Base-by-base conservation (phyloP, 2,329 filamentous ascomycete species). In the Alternaria incomplexa region DNA sequence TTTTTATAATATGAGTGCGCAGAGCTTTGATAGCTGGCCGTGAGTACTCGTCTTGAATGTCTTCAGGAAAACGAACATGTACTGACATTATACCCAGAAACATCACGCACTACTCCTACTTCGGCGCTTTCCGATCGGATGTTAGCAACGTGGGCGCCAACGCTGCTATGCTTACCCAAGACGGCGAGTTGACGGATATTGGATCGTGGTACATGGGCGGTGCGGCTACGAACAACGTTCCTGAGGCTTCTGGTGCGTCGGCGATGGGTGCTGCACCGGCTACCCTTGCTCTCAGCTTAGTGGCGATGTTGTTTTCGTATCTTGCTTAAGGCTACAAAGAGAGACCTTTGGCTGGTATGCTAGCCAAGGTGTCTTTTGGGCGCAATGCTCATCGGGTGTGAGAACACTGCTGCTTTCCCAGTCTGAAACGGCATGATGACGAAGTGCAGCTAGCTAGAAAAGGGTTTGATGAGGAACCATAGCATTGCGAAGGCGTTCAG, bases 81-180 rank as follows among this genome's bases (percentile, higher is more conserved):
- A n/a, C n/a, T n/a, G n/a, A n/a, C n/a, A n/a, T n/a, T n/a, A n/a
- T n/a, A n/a, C n/a, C n/a, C n/a, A 80, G 79, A 13, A 89, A 85
- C 58, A 83, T 93, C 15, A 87, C 85, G 2, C 86, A 87, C 26
- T 95, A 95, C 77, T 89, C 89, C 0, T 91, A 91, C 78, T 96
- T 93, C 71, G 92, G 91, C 48, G 86, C 90, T 9, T 95, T 95
- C 75, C 86, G 91, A 56, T 88, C 87, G 4, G 81, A 85, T 53
- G 87, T 87, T 15, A 91, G 89, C 65, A 95, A 93, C 68, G 89
- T 94, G 7, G 92, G 92, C 0, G 84, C 89, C 4, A 92, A 93
- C 64, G 88, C 85, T 1, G 87, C 89, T 1, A 90, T 96, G 83
- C 83, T 95, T 50, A 90, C 88, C 72, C 82, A 87, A 45, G 83